Evolutionary conservation across 345 rosid genomes (phyloP), one percentile per base, ranked within the genome.

Genomic region (Boechera stricta): DNA sequence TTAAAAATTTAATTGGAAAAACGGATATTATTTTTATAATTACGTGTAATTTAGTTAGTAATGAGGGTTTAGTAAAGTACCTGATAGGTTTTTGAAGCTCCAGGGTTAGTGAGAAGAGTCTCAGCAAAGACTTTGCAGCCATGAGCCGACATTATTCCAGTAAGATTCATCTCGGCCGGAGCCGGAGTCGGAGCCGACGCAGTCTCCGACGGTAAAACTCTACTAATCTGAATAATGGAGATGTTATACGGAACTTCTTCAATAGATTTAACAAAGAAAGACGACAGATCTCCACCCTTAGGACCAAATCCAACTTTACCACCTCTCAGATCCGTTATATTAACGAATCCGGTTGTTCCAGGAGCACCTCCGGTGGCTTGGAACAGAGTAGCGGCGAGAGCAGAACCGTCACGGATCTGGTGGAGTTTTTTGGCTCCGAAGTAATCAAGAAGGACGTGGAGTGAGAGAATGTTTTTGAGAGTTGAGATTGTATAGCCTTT

Each of bases 91-190:
- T 84, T 80, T 7, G 86, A 66, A 56, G 98, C 91, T 24, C 83
- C 93, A 8, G 78, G 80, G 70, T 87, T 88, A 18, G 88, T 77
- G 56, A 85, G 29, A 61, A 95, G 78, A 35, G 94, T 81, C 63
- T 88, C 93, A 13, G 99, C 97, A 65, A 96, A 96, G 31, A 86
- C 88, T 84, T 87, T 89, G 64, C 99, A 96, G 5, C 98, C 98
- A 63, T 96, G 98, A 58, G 87, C 90, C 36, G 95, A 86, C 98
- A 96, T 96, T 64, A 90, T 79, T 18, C 76, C 85, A 21, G 98
- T 93, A 61, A 96, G 13, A 48, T 90, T 96, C 81, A 89, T 69
- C 81, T 80, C 78, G 41, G 86, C 74, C 18, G 98, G 97, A 18
- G 78, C 95, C 21, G 99, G 99, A 11, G 90, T 69, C 33, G 98